A percentile compares a stretch with the other conserved stretches of the same genome.
Conservation (phyloP, 2,329 filamentous ascomycete species). For the Talaromyces sp. region DNA sequence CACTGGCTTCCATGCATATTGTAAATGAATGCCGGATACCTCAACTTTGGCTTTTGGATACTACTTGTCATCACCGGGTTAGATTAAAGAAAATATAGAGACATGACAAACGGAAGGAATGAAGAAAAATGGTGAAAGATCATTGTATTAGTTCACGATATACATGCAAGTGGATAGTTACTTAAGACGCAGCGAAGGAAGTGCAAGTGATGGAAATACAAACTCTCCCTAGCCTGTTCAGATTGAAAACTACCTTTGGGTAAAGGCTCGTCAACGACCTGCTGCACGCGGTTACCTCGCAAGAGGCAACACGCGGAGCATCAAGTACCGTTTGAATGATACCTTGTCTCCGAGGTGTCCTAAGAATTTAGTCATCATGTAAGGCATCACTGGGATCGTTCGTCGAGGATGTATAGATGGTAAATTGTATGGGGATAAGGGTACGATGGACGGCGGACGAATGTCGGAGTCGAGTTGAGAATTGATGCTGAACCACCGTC, state of each 20-base stretch:
- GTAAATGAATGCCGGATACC: conserved; percentile 35
- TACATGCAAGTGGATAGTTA: neutral
- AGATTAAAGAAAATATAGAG: neutral
- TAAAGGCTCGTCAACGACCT: conserved; percentile 37
- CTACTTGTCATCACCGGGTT: conserved; percentile 39
- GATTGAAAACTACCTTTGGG: conserved; percentile 46
- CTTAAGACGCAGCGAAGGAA: neutral
- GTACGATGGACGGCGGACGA: neutral
- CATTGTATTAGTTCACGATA: neutral
- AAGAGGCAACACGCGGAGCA: conserved; percentile 33
- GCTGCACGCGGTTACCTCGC: conserved; percentile 31
- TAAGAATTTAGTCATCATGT: conserved; percentile 30
- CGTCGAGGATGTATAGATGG: neutral
- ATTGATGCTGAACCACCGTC: conserved; percentile 6
- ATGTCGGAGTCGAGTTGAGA: neutral
- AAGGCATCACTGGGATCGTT: conserved; percentile 21
- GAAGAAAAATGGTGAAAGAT: neutral
- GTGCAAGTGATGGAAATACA: neutral
- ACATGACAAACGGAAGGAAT: neutral
- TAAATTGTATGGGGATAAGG: neutral
- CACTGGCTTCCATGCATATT: conserved; percentile 40
- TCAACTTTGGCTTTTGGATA: conserved; percentile 48
- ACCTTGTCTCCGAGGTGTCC: conserved; percentile 28
- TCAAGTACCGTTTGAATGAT: conserved; percentile 16
- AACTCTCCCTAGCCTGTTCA: conserved; percentile 26